Evolutionary conservation across 2,329 filamentous ascomycete genomes (phyloP).

Genomic region (Phoma sp.): DNA sequence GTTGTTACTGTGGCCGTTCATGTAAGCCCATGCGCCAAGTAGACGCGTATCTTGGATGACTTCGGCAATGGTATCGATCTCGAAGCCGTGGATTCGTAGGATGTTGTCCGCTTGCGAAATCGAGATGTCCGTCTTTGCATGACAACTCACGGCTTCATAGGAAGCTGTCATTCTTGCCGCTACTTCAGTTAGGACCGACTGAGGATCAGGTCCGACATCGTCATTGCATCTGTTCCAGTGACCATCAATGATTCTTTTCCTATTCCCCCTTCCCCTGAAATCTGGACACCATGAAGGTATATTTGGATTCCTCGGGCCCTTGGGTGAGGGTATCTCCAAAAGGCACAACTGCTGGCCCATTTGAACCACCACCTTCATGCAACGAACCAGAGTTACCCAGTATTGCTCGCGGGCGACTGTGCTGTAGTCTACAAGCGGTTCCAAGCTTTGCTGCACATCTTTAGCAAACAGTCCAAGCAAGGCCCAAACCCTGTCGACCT

Average conservation of each 20-base stretch:
- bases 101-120: background rate
- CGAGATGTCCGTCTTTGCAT: background rate
- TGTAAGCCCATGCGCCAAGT: background rate
- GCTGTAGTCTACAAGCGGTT: constrained; percentile 2
- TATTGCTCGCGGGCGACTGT: background rate
- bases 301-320: too few species aligned
- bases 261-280: background rate
- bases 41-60: background rate
- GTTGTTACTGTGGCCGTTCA: background rate
- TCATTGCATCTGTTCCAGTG: background rate
- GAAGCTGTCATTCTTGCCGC: background rate
- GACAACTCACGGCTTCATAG: background rate
- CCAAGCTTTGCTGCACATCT: background rate
- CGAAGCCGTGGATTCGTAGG: background rate
- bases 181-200: background rate
- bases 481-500: constrained; percentile 6
- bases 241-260: background rate
- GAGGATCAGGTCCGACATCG: background rate
- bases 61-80: constrained; percentile 1
- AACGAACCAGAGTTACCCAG: background rate
- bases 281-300: constrained; percentile 13
- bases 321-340: background rate
- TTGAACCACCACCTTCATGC: background rate
- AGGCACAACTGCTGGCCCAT: background rate
- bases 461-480: constrained; percentile 1